These are phyloP conservation scores for Gossypium mustelinum DNA, from an alignment of 345 rosid genomes.

Conservation along the genomic window DNA sequence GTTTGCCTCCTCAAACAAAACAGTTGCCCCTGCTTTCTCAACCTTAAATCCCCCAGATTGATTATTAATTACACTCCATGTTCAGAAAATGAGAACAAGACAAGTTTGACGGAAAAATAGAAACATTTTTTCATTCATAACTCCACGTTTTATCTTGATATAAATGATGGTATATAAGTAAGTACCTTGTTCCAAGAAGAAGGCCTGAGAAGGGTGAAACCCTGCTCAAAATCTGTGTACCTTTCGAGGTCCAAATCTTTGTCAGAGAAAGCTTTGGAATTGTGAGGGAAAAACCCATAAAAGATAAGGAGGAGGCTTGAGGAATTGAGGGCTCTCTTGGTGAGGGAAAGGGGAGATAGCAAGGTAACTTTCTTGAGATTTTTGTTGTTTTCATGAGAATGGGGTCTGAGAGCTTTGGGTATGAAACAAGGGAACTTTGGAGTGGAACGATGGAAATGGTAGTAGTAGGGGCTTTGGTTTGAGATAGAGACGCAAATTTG, in stretches of 20 bases:
- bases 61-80: background rate
- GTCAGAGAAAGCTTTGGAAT: slow-evolving; percentile 28
- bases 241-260: slow-evolving; percentile 45
- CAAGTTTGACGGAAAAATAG: too few species aligned
- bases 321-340: slow-evolving; percentile 52
- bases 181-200: slow-evolving; percentile 70
- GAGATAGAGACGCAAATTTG: slow-evolving; percentile 14
- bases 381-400: background rate
- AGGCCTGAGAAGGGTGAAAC: slow-evolving; percentile 76
- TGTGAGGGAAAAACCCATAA: slow-evolving; percentile 33
- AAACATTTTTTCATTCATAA: background rate
- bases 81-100: background rate
- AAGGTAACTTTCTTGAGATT: background rate
- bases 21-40: slow-evolving; percentile 89
- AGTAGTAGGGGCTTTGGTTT: background rate
- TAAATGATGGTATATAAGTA: background rate
- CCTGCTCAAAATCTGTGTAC: slow-evolving; percentile 62
- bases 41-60: slow-evolving; percentile 33
- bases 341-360: slow-evolving; percentile 15
- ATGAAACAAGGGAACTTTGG: background rate
- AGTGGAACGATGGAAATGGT: slow-evolving; percentile 4
- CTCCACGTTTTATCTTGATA: background rate
- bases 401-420: slow-evolving; percentile 5
- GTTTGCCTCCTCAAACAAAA: slow-evolving; percentile 66
- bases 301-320: slow-evolving; percentile 45